Evolutionary conservation across 495 filamentous ascomycete genomes (phyloP).

Genomic region (Talaromyces adpressus): DNA sequence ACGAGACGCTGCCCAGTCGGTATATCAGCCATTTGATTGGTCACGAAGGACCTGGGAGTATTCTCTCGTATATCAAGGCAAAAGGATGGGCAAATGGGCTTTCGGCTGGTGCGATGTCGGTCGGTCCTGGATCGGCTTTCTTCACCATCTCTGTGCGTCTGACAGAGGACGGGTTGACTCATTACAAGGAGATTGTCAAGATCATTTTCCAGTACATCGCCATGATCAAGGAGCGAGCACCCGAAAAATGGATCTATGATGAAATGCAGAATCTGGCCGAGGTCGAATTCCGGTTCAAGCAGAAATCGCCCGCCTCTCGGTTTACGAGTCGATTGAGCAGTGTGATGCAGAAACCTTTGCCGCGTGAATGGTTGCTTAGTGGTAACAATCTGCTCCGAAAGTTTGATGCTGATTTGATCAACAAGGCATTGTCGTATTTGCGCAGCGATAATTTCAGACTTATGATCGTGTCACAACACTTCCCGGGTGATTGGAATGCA

Average conservation of each 20-base stretch:
- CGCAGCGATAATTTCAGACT: conserved; percentile 86
- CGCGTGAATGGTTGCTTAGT: conserved; percentile 80
- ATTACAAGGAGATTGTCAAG: conserved; percentile 84
- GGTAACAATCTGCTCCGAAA: conserved; percentile 62
- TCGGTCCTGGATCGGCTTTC: conserved; percentile 78
- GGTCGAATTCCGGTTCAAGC: conserved; percentile 89
- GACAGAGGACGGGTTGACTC: conserved; percentile 76
- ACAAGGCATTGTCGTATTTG: conserved; percentile 65
- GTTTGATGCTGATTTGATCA: conserved; percentile 71
- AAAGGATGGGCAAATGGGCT: conserved; percentile 94
- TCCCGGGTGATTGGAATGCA: conserved; percentile 75
- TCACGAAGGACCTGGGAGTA: conserved; percentile 94
- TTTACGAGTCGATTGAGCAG: conserved; percentile 78
- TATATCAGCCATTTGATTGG: conserved; percentile 94
- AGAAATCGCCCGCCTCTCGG: conserved; percentile 82
- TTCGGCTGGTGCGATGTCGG: conserved; percentile 64
- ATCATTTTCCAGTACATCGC: conserved; percentile 91
- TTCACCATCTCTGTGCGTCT: conserved; percentile 76
- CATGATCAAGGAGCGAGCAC: conserved; percentile 71
- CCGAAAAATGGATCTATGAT: conserved; percentile 87
- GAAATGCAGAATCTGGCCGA: conserved; percentile 85
- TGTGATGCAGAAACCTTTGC: conserved; percentile 84
- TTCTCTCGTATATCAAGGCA: conserved; percentile 88
- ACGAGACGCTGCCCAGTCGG: conserved; percentile 75
- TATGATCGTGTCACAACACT: conserved; percentile 71